phyloP scores from a whole-genome alignment of 208 protist species.

The Balamuthia mandrillaris region DNA sequence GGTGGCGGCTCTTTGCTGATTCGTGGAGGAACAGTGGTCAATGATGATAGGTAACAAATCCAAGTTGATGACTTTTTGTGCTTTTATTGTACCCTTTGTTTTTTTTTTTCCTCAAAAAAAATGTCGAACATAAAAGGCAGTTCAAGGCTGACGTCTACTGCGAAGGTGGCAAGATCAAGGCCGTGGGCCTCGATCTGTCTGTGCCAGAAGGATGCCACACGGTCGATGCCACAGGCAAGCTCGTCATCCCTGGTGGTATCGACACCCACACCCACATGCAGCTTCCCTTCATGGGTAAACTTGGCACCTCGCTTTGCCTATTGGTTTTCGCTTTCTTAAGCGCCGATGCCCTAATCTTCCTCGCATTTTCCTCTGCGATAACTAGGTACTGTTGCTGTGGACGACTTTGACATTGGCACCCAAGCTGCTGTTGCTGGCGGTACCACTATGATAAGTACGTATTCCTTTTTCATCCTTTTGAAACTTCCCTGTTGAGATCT shows the following conservation, averaged over 20 bases:
- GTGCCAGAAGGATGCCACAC: neutral
- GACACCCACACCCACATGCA: constrained; percentile 75
- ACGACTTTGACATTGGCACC: constrained; percentile 79
- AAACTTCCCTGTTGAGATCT: neutral
- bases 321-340: neutral
- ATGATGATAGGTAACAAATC: constrained; percentile 56
- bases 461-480: neutral
- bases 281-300: constrained; percentile 40
- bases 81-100: neutral
- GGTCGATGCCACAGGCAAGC: constrained; percentile 64
- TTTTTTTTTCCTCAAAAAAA: neutral
- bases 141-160: constrained; percentile 70
- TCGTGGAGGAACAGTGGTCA: constrained; percentile 72
- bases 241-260: constrained; percentile 77
- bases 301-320: constrained; percentile 25
- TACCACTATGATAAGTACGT: constrained; percentile 73
- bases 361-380: constrained; percentile 70
- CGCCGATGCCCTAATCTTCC: neutral
- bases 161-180: constrained; percentile 64
- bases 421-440: constrained; percentile 76
- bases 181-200: constrained; percentile 34
- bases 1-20: constrained; percentile 52
- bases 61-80: neutral
- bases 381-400: constrained; percentile 74
- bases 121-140: neutral